These are phyloP conservation scores for Millerozyma miso DNA, from an alignment of 805 yeast species.

Conservation along the genomic window DNA sequence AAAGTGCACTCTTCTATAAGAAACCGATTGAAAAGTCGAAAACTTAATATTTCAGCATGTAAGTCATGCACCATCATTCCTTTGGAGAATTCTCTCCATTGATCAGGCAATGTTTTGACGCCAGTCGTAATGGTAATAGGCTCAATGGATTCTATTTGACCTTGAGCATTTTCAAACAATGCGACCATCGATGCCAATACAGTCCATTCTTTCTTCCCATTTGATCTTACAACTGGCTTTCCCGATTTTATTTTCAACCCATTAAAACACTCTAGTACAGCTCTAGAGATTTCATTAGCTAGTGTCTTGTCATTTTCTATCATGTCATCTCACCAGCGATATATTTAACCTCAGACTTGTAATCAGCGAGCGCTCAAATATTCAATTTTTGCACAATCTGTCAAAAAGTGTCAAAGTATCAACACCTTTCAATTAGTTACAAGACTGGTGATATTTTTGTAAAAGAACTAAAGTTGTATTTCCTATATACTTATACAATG, in stretches of 20 bases:
- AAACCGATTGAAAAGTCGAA: slow-evolving; percentile 65
- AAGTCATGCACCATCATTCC: slow-evolving; percentile 79
- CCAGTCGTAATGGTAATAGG: slow-evolving; percentile 70
- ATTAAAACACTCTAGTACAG: slow-evolving; percentile 26
- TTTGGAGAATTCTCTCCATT: slow-evolving; percentile 32
- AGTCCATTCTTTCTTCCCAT: slow-evolving; percentile 77
- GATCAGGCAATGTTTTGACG: slow-evolving; percentile 69
- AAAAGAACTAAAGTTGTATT: too few relatives aligned
- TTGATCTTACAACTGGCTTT: slow-evolving; percentile 58
- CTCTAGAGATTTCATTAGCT: slow-evolving; percentile 20
- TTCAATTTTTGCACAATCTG: too few relatives aligned
- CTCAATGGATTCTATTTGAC: slow-evolving; percentile 16
- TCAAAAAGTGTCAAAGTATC: too few relatives aligned
- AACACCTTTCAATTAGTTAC: too few relatives aligned
- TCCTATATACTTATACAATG: too few relatives aligned
- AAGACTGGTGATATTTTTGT: too few relatives aligned
- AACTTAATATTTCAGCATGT: slow-evolving; percentile 82
- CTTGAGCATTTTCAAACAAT: slow-evolving; percentile 2
- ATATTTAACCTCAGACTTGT: too few relatives aligned
- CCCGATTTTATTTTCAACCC: slow-evolving; percentile 36
- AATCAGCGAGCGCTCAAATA: too few relatives aligned
- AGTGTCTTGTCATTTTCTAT: neutral
- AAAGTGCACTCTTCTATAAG: slow-evolving; percentile 45
- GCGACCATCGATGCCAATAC: slow-evolving; percentile 73
- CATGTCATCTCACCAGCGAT: too few relatives aligned